These are phyloP conservation scores for Pseudogymnoascus sp. DNA, from an alignment of 2,329 filamentous ascomycete genomes.

Conservation along the genomic window DNA sequence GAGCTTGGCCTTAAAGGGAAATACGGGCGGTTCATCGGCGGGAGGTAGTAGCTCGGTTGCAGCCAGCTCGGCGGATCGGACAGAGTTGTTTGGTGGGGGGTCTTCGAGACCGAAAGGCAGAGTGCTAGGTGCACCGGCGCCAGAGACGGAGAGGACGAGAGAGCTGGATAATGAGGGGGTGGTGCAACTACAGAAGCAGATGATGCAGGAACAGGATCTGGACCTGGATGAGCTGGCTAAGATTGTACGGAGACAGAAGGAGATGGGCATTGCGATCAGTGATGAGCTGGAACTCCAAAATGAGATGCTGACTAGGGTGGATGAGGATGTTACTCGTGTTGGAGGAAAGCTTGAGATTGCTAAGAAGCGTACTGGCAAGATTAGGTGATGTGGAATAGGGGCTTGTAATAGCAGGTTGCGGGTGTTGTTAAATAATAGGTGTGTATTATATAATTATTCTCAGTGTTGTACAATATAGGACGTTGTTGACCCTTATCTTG, in stretches of 20 bases:
- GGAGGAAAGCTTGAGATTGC: slow-evolving; percentile 63
- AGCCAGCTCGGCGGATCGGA: slow-evolving; percentile 32
- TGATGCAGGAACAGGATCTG: slow-evolving; percentile 68
- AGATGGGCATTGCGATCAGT: slow-evolving; percentile 70
- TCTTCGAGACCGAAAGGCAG: slow-evolving; percentile 42
- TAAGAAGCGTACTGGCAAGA: slow-evolving; percentile 63
- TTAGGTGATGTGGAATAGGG: slow-evolving; percentile 27
- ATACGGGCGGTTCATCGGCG: slow-evolving; percentile 19
- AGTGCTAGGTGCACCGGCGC: slow-evolving; percentile 62
- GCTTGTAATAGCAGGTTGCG: not conserved
- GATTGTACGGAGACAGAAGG: slow-evolving; percentile 63
- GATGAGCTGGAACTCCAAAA: slow-evolving; percentile 66
- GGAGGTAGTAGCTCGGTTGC: slow-evolving; percentile 22
- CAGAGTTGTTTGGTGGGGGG: slow-evolving; percentile 38
- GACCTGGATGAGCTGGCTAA: slow-evolving; percentile 61
- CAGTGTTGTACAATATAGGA: not conserved
- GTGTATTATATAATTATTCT: not conserved
- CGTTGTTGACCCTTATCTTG: not conserved
- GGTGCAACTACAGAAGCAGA: slow-evolving; percentile 62
- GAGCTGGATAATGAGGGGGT: slow-evolving; percentile 71
- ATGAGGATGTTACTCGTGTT: slow-evolving; percentile 58
- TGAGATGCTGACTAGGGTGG: slow-evolving; percentile 58
- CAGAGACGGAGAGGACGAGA: slow-evolving; percentile 68
- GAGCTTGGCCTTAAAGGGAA: slow-evolving; percentile 42
- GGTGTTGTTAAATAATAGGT: not conserved